Evolutionary conservation across 2,329 filamentous ascomycete species (phyloP), one percentile per base, ranked within the genome.

Genomic region (Talaromyces sp.): DNA sequence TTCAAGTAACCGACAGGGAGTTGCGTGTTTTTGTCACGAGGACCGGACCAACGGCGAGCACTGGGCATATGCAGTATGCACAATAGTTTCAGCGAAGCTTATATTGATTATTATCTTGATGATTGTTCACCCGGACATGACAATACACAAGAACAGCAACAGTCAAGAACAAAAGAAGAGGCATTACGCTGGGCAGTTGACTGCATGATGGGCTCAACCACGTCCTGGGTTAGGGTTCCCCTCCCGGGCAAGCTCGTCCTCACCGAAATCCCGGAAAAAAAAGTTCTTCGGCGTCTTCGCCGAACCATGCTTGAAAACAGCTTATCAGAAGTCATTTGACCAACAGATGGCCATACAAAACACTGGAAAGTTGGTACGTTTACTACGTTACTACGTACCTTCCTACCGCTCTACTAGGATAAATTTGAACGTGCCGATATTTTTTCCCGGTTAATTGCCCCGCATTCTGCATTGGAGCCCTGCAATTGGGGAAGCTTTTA

Each of bases 191-290:
- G 25, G 3, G 7, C 40, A 25, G 6, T 17, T 46, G 25, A 17
- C 2, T 41, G 9, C 28, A 4, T 10, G 45, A 35, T 13, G 19
- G 28, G 33, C 45, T 21, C 7, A n/a, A n/a, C n/a, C n/a, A n/a
- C 7, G 4, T 28, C 7, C 25, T 4, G 25, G 25, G 25, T 28
- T 4, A 28, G 25, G 25, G 25, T 28, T 28, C 25, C 3, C 25
- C 25, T 28, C 4, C 3, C 25, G 25, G 25, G 45, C 33, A 13
- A 37, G 13, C 45, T 22, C 21, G 10, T 21, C 2, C 52, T 55
- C 53, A 55, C 53, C 53, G 53, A 28, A 35, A 55, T 37, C 53
- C 53, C 17, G 41, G 31, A 37, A 55, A 33, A 45, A 55, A 37
- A 36, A 31, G 13, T 33, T 48, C 9, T 48, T 48, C 45, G 45